phyloP scores from a whole-genome alignment of 2,329 filamentous ascomycete genomes.

The Aureobasidium sp. region DNA sequence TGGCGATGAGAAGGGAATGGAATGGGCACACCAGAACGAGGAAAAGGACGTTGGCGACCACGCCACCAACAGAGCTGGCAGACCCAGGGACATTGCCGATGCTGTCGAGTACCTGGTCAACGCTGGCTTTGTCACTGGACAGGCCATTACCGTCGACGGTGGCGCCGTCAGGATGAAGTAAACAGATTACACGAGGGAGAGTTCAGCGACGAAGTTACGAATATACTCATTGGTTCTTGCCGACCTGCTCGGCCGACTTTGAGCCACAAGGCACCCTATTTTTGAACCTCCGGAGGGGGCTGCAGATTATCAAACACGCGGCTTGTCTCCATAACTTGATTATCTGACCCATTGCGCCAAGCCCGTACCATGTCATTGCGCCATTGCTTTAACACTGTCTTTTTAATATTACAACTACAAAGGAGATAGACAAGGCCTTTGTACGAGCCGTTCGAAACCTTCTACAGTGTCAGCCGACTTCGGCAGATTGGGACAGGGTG shows the following conservation, averaged over 20 bases:
- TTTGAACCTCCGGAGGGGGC: not conserved
- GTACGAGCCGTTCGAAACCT: not conserved
- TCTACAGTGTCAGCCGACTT: not conserved
- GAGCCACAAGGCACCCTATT: not conserved
- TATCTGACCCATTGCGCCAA: not conserved
- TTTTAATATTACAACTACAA: not conserved
- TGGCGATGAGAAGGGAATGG: conserved; percentile 31
- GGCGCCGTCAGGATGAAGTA: conserved; percentile 31
- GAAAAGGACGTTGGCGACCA: conserved; percentile 39
- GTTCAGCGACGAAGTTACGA: not conserved
- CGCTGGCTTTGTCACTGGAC: conserved; percentile 34
- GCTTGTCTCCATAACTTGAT: not conserved
- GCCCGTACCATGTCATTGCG: not conserved
- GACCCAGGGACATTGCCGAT: conserved; percentile 36
- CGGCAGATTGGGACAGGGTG: not conserved
- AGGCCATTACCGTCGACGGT: conserved; percentile 37
- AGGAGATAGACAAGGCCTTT: not conserved
- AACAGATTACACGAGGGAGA: not conserved
- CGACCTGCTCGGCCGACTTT: not conserved
- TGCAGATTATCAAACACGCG: not conserved
- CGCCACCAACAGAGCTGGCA: conserved; percentile 40
- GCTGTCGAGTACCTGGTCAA: conserved; percentile 33
- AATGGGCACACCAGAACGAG: conserved; percentile 34
- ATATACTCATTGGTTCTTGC: not conserved
- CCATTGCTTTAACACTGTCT: not conserved